Conservation (phyloP, 495 filamentous ascomycete species). For the Lophium mytilinum region DNA sequence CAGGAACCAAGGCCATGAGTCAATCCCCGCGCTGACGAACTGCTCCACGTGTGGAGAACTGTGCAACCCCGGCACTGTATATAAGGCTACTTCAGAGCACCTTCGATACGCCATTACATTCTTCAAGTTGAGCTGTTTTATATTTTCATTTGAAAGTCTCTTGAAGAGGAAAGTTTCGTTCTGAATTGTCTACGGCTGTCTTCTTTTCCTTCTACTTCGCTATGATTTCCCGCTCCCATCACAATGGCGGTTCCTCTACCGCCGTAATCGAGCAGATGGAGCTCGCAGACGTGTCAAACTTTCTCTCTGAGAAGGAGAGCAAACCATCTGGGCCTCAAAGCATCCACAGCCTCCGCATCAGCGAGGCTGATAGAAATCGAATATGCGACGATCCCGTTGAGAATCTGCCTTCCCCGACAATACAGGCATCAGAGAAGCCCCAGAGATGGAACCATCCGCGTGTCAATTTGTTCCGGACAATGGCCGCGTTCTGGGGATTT, state of each 20-base stretch:
- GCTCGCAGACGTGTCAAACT: conserved; percentile 14
- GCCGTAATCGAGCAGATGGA: conserved; percentile 15
- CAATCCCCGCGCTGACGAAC: too few relatives aligned
- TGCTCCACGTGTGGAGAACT: too few relatives aligned
- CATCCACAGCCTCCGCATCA: conserved; percentile 2
- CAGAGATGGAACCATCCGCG: conserved; percentile 64
- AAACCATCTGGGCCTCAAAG: background rate
- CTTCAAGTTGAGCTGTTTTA: too few relatives aligned
- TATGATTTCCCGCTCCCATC: background rate
- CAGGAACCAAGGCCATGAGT: too few relatives aligned
- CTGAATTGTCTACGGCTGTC: too few relatives aligned
- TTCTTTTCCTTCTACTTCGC: background rate
- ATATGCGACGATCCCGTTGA: conserved; percentile 27
- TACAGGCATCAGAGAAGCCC: conserved; percentile 20
- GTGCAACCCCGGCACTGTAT: too few relatives aligned
- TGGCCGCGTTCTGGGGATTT: conserved; percentile 65
- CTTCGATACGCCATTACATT: too few relatives aligned
- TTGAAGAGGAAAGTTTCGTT: too few relatives aligned
- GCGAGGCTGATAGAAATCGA: background rate
- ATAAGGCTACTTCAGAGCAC: too few relatives aligned
- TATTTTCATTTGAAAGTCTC: too few relatives aligned
- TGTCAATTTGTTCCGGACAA: conserved; percentile 56
- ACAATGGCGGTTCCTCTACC: conserved; percentile 28
- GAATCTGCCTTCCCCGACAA: conserved; percentile 35
- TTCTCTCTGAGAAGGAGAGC: background rate